Base-by-base conservation (phyloP, 441 rosid species). In the Bocquillonia castaneifolia region DNA sequence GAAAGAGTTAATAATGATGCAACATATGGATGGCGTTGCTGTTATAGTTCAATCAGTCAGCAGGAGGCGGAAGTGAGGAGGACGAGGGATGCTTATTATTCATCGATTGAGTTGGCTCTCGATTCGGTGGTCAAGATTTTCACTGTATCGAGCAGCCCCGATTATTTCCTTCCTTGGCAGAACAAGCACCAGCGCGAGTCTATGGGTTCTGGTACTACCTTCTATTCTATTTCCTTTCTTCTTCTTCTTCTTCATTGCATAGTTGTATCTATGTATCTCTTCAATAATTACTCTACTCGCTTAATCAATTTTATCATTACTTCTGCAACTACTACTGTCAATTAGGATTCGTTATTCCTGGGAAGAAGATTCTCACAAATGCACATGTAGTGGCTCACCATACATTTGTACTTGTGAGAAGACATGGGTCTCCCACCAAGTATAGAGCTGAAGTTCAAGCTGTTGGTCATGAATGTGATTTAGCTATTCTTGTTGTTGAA, bases 321-420 rank as follows among this genome's bases (percentile, higher is more conserved):
- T n/a, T n/a, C n/a, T n/a, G n/a, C n/a, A n/a, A n/a, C n/a, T n/a
- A n/a, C n/a, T n/a, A n/a, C 10, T 36, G 40, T 36, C 6, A 4
- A 36, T 71, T 66, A 84, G 91, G 91, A 60, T 87, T 85, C 52
- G 78, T 81, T 60, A 83, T 92, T 25, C 76, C 74, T 59, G 96
- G 95, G 37, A 85, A 78, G 68, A 85, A 59, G 81, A 88, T 90
- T 73, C 81, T 92, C 53, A 90, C 98, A 52, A 92, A 88, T 69
- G 98, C 95, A 10, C 96, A 92, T 64, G 96, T 90, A 10, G 96
- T 90, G 60, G 92, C 93, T 59, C 91, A 92, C 74, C 84, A 87
- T 74, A 85, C 93, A 4, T 90, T 90, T 64, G 96, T 92, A 56
- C 79, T 88, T 28, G 92, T 92, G 61, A 87, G 95, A 76, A 92